Percentiles rank a stretch among this genome's conserved stretches.
These are phyloP conservation scores for Fusarium palustre DNA, from an alignment of 2,329 filamentous ascomycete genomes.

Conservation along the genomic window DNA sequence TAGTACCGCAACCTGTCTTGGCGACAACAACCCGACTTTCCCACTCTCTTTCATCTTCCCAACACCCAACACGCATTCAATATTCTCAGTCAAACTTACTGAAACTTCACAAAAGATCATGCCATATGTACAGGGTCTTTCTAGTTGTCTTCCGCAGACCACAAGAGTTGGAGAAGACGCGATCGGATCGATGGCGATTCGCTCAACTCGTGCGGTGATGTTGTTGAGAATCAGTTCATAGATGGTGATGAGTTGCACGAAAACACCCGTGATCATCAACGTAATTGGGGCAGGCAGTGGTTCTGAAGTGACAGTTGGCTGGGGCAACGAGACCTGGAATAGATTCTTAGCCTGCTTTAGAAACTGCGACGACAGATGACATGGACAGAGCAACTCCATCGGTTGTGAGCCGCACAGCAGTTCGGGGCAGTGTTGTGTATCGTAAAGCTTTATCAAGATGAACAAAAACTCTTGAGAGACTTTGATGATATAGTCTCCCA, in stretches of 20 bases:
- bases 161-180: rapidly evolving
- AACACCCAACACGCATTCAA: neutral
- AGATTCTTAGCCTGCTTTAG: neutral
- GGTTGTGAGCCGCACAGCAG: neutral
- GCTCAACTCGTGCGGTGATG: neutral
- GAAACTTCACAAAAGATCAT: neutral
- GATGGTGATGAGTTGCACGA: neutral
- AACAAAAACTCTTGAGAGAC: neutral
- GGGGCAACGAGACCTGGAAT: neutral
- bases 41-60: no score
- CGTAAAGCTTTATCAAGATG: neutral
- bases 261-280: neutral
- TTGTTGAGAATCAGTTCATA: neutral
- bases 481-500: neutral
- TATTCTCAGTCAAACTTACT: neutral
- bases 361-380: neutral
- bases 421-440: neutral
- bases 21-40: neutral
- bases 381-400: neutral
- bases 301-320: neutral
- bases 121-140: neutral
- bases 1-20: neutral
- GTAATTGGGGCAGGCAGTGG: neutral
- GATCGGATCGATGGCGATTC: rapidly evolving
- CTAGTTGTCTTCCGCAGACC: neutral